These are phyloP conservation scores for Phytophthora pseudosyringae DNA, from an alignment of 352 stramenopile species.

Conservation along the genomic window DNA sequence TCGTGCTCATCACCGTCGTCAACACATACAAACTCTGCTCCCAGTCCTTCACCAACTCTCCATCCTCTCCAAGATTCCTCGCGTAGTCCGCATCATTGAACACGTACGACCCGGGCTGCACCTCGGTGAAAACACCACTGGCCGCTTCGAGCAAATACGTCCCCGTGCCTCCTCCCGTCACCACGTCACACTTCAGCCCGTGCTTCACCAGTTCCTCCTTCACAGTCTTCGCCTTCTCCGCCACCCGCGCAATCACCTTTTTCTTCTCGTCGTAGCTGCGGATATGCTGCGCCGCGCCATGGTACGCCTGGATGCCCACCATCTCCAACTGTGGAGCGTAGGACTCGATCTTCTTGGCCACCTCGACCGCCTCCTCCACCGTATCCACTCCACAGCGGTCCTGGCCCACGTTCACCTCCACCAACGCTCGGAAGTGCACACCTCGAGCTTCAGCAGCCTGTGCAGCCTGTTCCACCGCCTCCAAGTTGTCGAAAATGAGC, in stretches of 20 bases:
- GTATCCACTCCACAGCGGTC: conserved; percentile 74
- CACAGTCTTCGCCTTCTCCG: conserved; percentile 45
- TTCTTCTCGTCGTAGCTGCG: conserved; percentile 60
- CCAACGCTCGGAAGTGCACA: conserved; percentile 59
- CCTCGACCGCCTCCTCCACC: conserved; percentile 44
- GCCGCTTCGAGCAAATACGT: conserved; percentile 68
- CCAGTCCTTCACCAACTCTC: conserved; percentile 51
- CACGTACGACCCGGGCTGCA: conserved; percentile 80
- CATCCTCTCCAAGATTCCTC: conserved; percentile 53
- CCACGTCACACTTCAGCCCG: conserved; percentile 56
- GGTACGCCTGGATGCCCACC: conserved; percentile 74
- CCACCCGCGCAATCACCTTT: conserved; percentile 49
- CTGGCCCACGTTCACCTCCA: conserved; percentile 82
- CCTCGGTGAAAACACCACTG: conserved; percentile 73
- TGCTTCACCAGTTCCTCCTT: conserved; percentile 42
- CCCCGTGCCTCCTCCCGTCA: conserved; percentile 75
- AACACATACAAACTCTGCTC: conserved; percentile 74
- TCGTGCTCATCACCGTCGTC: conserved; percentile 74
- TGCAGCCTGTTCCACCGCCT: conserved; percentile 50
- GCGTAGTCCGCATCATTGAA: conserved; percentile 84
- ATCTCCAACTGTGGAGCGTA: conserved; percentile 39
- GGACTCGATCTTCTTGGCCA: conserved; percentile 46
- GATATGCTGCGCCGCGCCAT: conserved; percentile 78
- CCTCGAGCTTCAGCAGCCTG: conserved; percentile 25
- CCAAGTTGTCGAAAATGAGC: conserved; percentile 64